Base-by-base conservation (phyloP, 73 alveolate species). In the Effrenium voratum region DNA sequence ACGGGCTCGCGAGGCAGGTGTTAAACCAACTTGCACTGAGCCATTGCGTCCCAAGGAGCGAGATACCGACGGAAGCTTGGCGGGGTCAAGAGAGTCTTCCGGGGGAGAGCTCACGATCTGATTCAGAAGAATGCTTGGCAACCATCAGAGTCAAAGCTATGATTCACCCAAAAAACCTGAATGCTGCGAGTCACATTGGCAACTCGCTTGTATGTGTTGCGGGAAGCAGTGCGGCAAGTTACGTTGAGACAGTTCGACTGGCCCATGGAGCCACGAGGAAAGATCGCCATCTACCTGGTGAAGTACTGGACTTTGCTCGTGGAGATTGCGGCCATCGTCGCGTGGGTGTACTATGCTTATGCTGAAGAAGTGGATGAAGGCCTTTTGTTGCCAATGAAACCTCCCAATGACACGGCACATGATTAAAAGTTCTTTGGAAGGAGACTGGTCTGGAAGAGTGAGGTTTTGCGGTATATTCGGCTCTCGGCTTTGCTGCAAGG, bases 211-310 rank as follows among this genome's bases (percentile, higher is more conserved):
- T 52, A 19, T 52, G 26, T 19, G 63, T 52, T 32, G 75, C 38
- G n/a, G 34, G 28, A 16, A 16, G 75, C 15, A 5, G 40, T 60
- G 8, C 28, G 34, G 40, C 75, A 4, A 22, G 12, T 55, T 10
- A 10, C 68, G 22, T 22, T 55, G 10, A 55, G 68, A 55, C 68
- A 13, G 68, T 60, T 16, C n/a, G 15, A 4, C 5, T 28, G 38
- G 82, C 49, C 38, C 26, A 72, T 36, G 15, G 82, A 72, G 82
- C 46, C 59, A 22, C 46, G 50, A 46, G 97, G 97, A 44, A 90
- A 90, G 97, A 90, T 90, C 24, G 97, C 97, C 30, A 87, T 90
- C 55, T 76, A 90, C 43, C 76, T 90, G 72, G 97, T 90, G 76
- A 90, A 90, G 75, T 90, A 90, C 55, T 90, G 97, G 97, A 90